Conservation (phyloP, 768 basidiomycete species). For the Termitomyces sp. region DNA sequence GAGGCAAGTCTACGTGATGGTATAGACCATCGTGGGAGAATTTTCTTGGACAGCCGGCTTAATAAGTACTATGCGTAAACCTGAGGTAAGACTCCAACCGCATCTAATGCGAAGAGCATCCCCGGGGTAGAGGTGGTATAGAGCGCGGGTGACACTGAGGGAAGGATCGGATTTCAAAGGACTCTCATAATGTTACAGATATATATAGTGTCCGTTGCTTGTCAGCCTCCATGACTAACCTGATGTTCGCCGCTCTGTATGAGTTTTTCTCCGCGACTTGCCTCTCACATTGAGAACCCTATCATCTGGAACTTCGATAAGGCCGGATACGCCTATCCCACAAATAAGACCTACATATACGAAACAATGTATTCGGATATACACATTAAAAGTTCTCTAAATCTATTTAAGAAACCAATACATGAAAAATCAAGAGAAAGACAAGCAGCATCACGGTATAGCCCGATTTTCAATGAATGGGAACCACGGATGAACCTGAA, state of each 20-base stretch:
- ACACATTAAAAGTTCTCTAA: background rate
- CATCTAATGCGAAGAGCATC: background rate
- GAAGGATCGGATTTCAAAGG: background rate
- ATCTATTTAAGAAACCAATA: background rate
- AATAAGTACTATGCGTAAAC: too few relatives aligned
- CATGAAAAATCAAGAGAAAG: background rate
- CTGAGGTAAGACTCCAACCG: too few relatives aligned
- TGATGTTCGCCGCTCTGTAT: background rate
- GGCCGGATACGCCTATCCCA: too few relatives aligned
- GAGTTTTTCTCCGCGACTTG: background rate
- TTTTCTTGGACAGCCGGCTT: background rate
- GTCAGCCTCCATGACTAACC: background rate
- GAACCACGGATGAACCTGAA: slow-evolving; percentile 47
- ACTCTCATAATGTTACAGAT: background rate
- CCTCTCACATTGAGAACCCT: background rate
- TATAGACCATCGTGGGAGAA: background rate
- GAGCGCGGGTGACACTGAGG: background rate
- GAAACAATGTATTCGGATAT: background rate
- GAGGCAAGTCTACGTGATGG: background rate
- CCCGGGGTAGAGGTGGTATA: background rate
- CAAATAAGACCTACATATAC: background rate
- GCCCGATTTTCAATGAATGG: slow-evolving; percentile 21
- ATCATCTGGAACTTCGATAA: background rate
- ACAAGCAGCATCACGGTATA: background rate
- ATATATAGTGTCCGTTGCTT: background rate